A percentile compares a stretch with the other conserved stretches of the same genome.
Conservation (phyloP, 2,329 filamentous ascomycete species). For the Colletotrichum orbiculare region DNA sequence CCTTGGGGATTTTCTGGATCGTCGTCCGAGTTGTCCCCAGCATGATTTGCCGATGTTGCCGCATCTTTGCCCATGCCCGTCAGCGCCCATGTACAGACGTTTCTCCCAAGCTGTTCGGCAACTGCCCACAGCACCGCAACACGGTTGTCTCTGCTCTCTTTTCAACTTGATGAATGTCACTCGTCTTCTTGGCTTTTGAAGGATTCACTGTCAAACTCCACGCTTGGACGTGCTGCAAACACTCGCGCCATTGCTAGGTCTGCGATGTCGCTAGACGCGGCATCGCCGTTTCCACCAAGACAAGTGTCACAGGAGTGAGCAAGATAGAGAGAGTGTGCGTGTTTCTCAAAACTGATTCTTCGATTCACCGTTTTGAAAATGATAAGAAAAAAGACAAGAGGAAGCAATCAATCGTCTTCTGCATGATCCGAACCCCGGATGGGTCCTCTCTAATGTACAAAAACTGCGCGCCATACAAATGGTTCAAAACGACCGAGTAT, state of each 20-base stretch:
- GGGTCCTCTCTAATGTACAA: constrained; percentile 33
- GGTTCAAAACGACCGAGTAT: background rate
- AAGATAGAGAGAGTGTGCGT: no score
- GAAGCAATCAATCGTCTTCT: constrained; percentile 26
- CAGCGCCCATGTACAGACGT: constrained; percentile 6
- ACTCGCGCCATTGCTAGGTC: background rate
- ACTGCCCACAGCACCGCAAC: no score
- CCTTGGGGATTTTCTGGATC: no score
- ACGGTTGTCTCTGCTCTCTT: no score
- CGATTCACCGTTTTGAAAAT: constrained; percentile 33
- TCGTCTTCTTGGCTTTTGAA: constrained; percentile 1
- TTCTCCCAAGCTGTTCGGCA: background rate
- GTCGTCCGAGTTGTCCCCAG: background rate
- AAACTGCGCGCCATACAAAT: constrained; percentile 14
- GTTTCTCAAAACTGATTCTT: constrained; percentile 31
- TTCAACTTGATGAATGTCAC: background rate
- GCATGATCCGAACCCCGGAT: constrained; percentile 11
- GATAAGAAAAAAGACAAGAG: constrained; percentile 5
- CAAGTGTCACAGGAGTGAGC: background rate
- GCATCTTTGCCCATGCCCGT: background rate
- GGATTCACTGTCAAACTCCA: constrained; percentile 11
- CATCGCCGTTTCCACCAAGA: constrained; percentile 1
- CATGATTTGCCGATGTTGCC: constrained; percentile 14
- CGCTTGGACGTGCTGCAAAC: constrained; percentile 8
- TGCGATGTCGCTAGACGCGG: constrained; percentile 1